These are phyloP conservation scores for Blastobotrys persicus DNA, from an alignment of 1,139 yeast species.

Conservation along the genomic window DNA sequence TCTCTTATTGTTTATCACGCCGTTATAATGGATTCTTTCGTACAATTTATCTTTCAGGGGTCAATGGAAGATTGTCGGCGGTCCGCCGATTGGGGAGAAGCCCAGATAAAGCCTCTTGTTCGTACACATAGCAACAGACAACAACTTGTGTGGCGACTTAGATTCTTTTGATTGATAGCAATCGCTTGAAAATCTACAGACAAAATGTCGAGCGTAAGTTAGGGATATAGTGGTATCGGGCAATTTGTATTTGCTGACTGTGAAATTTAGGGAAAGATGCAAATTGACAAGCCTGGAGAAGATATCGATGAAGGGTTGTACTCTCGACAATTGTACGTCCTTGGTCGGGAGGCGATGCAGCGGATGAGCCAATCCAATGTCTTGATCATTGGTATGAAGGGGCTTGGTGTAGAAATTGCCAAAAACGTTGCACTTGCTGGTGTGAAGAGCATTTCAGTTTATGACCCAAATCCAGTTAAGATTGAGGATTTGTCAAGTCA, in stretches of 20 bases:
- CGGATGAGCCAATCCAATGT: conserved; percentile 94
- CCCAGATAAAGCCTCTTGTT: background rate
- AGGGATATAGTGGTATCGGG: background rate
- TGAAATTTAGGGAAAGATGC: conserved; percentile 14
- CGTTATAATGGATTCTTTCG: too few species aligned
- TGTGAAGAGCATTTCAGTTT: conserved; percentile 84
- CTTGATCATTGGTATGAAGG: conserved; percentile 80
- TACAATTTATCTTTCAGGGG: too few species aligned
- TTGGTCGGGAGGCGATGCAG: conserved; percentile 96
- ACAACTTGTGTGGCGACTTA: background rate
- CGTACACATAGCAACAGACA: background rate
- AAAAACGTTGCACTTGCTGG: conserved; percentile 97
- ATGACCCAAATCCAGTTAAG: conserved; percentile 72
- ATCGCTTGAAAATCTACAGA: background rate
- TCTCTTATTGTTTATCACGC: too few species aligned
- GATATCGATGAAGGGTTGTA: conserved; percentile 89
- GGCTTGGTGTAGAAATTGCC: conserved; percentile 93
- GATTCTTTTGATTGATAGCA: background rate
- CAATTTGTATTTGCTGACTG: background rate
- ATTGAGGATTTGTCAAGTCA: conserved; percentile 81
- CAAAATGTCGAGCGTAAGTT: conserved; percentile 1
- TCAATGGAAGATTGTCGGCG: too few species aligned
- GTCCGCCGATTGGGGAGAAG: background rate
- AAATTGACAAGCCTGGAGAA: conserved; percentile 46
- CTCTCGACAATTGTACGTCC: conserved; percentile 91